phyloP scores from a whole-genome alignment of 805 yeast genomes.

The Yamadazyma sp. region DNA sequence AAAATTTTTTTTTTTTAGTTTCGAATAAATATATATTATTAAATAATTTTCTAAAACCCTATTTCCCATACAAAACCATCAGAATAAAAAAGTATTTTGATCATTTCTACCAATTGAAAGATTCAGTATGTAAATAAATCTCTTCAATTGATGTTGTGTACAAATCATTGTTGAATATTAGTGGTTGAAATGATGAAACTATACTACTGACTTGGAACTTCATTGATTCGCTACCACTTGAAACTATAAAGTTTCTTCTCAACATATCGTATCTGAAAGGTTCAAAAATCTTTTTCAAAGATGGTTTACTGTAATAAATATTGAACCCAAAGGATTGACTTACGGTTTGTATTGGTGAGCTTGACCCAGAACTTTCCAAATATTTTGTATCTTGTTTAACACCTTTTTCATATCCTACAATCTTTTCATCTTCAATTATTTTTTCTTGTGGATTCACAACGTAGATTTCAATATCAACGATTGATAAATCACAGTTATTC shows the following conservation, averaged over 20 bases:
- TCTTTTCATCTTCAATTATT: background rate
- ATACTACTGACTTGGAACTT: constrained; percentile 37
- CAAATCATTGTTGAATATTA: constrained; percentile 28
- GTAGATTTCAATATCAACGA: constrained; percentile 22
- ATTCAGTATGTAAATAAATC: constrained; percentile 49
- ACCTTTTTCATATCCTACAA: background rate
- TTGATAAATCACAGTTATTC: constrained; percentile 22
- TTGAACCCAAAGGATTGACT: background rate
- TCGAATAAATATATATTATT: no score
- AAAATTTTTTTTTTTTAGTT: background rate
- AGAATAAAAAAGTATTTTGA: no score
- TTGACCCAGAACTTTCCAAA: no score
- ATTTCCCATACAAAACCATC: no score
- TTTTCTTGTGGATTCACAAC: constrained; percentile 11
- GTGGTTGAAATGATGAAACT: constrained; percentile 39
- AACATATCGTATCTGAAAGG: constrained; percentile 14
- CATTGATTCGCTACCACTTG: constrained; percentile 45
- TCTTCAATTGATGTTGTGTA: constrained; percentile 32
- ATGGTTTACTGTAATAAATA: constrained; percentile 16
- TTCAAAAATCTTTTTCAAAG: constrained; percentile 15
- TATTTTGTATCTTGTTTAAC: background rate
- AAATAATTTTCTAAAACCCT: no score
- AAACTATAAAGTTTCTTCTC: constrained; percentile 38
- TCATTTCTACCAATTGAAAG: constrained; percentile 42
- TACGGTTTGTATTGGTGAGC: no score